Conservation (phyloP, 148 eudicot genomes). For the Cornus controversa region DNA sequence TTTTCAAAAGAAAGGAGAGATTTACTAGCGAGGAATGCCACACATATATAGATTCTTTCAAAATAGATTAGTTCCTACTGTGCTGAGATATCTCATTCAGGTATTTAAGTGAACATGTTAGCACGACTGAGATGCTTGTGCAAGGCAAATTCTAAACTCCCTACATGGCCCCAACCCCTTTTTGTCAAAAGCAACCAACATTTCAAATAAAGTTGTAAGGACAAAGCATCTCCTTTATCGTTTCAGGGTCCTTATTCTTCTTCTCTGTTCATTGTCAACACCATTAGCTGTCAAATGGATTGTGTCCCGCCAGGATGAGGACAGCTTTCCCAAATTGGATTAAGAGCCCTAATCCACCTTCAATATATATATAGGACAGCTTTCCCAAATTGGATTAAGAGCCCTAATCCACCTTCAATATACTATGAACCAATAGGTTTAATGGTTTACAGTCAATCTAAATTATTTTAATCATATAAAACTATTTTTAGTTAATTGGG, state of each 20-base stretch:
- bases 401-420: neutral
- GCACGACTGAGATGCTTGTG: constrained; percentile 27
- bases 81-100: no score
- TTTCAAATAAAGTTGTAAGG: constrained; percentile 36
- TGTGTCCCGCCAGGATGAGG: constrained; percentile 7
- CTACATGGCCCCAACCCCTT: constrained; percentile 18
- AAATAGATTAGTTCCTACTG: constrained; percentile 16
- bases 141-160: constrained; percentile 31
- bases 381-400: neutral
- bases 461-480: no score
- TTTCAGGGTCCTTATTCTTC: constrained; percentile 24
- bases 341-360: neutral
- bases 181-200: constrained; percentile 31
- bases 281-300: constrained; percentile 29
- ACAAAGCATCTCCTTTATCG: constrained; percentile 41
- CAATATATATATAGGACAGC: no score
- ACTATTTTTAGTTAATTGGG: no score
- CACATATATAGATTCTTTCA: constrained; percentile 9
- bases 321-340: neutral
- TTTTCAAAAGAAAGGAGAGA: no score
- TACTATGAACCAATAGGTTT: no score
- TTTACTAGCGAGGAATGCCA: no score
- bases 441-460: constrained; percentile 10
- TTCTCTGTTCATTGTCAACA: constrained; percentile 30
- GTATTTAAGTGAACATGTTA: no score